Base-by-base conservation (phyloP, 2,329 filamentous ascomycete species). In the Westerdykella sp. region DNA sequence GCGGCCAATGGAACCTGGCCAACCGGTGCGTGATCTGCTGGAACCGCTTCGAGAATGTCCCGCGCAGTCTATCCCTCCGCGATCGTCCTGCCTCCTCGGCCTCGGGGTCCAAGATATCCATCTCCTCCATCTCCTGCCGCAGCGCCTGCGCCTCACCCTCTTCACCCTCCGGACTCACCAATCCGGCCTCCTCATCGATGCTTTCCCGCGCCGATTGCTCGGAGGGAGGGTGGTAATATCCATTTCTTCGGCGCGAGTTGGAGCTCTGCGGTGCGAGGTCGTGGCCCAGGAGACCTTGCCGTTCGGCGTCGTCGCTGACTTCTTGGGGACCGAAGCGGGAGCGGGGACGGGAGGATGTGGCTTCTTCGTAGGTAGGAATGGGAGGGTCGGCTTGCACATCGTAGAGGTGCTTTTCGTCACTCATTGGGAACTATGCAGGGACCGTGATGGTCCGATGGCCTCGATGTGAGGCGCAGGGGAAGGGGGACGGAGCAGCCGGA, bases 341-440 rank as follows among this genome's bases (percentile, higher is more conserved):
- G 28, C 67, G 62, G 15, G 76, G 73, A 41, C 76, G 72, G 30
- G 78, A 80, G 14, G 80, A 80, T 46, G 79, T 77, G 50, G 87
- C 87, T 71, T 94, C 87, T 66, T 91, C 87, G 68, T 93, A 93
- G 36, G 82, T 81, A 23, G 87, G 87, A 62, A 93, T 91, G 25
- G 87, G 84, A 37, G 84, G 74, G 49, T 75, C 69, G 59, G 79
- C 76, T 66, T 54, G 44, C 39, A 56, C 50, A 16, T 67, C 61
- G 54, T 69, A 69, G 36, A 47, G 47, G 49, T 69, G 64, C 44
- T 69, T 69, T 55, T 68, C 66, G 56, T 67, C 63, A 44, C 55
- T 47, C 65, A 69, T 68, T 54, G 47, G 47, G 48, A 40, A 31
- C 46, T 34, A 25, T 39, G 40, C 39, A 42, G 32, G 47, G 41